phyloP scores from a whole-genome alignment of 352 stramenopile genomes.

The Pythium insidiosum region DNA sequence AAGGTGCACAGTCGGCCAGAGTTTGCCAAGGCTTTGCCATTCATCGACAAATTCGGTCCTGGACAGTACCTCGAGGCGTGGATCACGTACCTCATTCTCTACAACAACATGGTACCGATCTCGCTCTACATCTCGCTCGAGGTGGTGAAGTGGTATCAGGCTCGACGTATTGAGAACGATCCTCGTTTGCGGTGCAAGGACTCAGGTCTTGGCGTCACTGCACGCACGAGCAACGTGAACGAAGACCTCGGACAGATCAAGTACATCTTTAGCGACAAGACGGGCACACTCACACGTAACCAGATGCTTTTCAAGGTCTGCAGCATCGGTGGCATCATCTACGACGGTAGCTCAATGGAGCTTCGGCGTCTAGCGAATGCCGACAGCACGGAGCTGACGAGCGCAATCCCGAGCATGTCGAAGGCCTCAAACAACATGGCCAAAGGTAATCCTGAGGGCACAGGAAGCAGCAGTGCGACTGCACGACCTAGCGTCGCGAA shows the following conservation, averaged over 20 bases:
- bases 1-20: conserved; percentile 20
- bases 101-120: conserved; percentile 93
- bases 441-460: conserved; percentile 97
- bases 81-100: conserved; percentile 80
- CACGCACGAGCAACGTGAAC: conserved; percentile 90
- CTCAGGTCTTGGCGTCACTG: conserved; percentile 64
- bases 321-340: conserved; percentile 88
- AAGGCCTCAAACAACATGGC: conserved; percentile 99
- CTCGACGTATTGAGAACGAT: conserved; percentile 88
- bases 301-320: conserved; percentile 97
- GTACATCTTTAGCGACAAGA: conserved; percentile 99
- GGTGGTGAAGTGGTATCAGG: conserved; percentile 94
- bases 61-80: conserved; percentile 49
- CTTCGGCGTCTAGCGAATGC: conserved; percentile 29
- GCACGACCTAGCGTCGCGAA: no score
- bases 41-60: conserved; percentile 21
- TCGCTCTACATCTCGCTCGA: conserved; percentile 97
- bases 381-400: conserved; percentile 20
- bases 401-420: conserved; percentile 99
- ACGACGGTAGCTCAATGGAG: conserved; percentile 67
- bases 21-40: conserved; percentile 18
- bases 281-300: conserved; percentile 98
- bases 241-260: conserved; percentile 96
- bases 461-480: no score
- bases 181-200: conserved; percentile 45